Base-by-base conservation (phyloP, 2,329 filamentous ascomycete genomes). In the Colletotrichum sp. region DNA sequence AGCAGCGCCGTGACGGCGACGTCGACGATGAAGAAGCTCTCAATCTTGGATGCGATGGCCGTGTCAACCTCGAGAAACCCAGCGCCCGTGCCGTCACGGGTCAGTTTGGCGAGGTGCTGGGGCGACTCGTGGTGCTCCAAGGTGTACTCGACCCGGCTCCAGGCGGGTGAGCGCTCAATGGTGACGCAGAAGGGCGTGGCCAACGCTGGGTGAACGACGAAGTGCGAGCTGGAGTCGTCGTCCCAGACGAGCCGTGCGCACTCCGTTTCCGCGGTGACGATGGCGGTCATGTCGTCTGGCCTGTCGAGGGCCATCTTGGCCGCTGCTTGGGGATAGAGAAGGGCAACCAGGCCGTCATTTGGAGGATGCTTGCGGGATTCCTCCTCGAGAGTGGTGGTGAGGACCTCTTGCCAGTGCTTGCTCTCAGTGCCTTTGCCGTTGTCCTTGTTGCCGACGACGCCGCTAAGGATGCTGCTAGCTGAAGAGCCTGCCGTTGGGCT, bases 181-280 rank as follows among this genome's bases (percentile, higher is more conserved):
- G 90, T 88, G 44, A 93, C 86, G 81, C 90, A 89, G 81, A 93
- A 93, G 1, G 92, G 92, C 57, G 90, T 89, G n/a, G 90, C 89
- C 22, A 93, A 86, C 0, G 91, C 90, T 3, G 91, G 91, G 81
- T 93, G 92, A 32, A 90, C 91, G n/a, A 93, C 86, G 82, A 91
- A 93, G 82, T 92, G 89, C 79, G 86, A 89, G 8, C 84, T 82
- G 72, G 86, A 89, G 80, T 93, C 92, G 34, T 90, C 89, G 80
- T 93, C 92, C 90, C 93, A 95, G n/a, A 94, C 91, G 3, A 96
- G 89, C 4, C 92, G 89, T 28, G 92, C 94, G 79, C 91, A 92
- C 84, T 95, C 93, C 36, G 90, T 88, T 81, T 94, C 91, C 1
- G 93, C 93, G 39, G 92, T 90, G 74, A 88, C 87, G 6, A 92